Base-by-base conservation (phyloP, 306 rosid species). In the Urtica urens region DNA sequence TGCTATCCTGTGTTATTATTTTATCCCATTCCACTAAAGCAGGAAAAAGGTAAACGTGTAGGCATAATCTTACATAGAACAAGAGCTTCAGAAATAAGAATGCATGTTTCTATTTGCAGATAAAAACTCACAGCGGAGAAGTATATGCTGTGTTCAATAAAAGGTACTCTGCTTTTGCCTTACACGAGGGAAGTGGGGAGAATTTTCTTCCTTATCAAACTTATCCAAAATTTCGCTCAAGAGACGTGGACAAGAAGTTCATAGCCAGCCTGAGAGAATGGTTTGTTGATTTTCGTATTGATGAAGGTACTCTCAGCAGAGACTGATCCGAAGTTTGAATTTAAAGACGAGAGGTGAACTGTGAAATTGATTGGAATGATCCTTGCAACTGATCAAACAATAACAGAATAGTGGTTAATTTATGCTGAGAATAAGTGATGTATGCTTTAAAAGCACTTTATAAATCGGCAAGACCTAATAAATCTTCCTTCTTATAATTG, bases 231-330 rank as follows among this genome's bases (percentile, higher is more conserved):
- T 66, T 74, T 73, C 59, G n/a, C 10, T 57, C 53, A 7, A 50
- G 35, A 57, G 67, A 74, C 12, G 37, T 53, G 8, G 87, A 76
- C 62, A 61, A 54, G 41, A 45, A 6, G 46, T 45, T 53, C 21
- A 18, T 78, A 24, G 27, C 3, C 23, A 38, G 57, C 14, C 74
- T 88, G 54, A 71, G 97, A 71, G 74, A 63, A 60, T 88, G 90
- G 86, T 35, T 70, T 38, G 48, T 26, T 38, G 57, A 55, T 69
- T 74, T 74, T 16, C 62, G 57, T 52, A 44, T 52, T 23, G 46
- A n/a, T 24, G 77, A 71, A 78, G 95, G 95, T 88, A 54, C 35
- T 35, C 2, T 38, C 21, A 28, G 10, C 39, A 53, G 30, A 33
- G 16, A 10, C 43, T 23, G 4, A 15, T 31, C 16, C 28, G 1